A percentile compares a stretch with the other conserved stretches of the same genome.
phyloP scores from a whole-genome alignment of 345 rosid genomes.

The Trapa bicornis region DNA sequence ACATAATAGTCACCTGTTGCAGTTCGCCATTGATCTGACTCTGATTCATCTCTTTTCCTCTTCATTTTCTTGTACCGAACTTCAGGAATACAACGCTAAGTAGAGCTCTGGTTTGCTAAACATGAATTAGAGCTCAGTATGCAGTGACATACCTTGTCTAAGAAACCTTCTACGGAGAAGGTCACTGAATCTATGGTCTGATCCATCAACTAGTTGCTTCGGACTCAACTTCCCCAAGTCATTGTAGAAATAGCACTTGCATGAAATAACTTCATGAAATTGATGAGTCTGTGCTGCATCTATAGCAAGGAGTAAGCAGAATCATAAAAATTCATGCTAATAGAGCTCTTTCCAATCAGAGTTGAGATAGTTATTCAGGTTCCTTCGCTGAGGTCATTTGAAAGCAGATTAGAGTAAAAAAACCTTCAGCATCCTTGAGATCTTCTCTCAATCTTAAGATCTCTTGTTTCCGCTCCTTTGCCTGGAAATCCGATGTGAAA shows the following conservation, averaged over 20 bases:
- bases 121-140: neutral
- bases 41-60: constrained; percentile 22
- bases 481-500: constrained; percentile 29
- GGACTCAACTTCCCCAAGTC: constrained; percentile 53
- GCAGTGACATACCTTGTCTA: constrained; percentile 42
- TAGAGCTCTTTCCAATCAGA: neutral
- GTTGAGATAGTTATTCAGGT: no score
- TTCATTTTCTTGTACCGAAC: constrained; percentile 42
- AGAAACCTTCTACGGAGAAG: constrained; percentile 75
- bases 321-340: neutral
- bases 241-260: constrained; percentile 84
- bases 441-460: constrained; percentile 55
- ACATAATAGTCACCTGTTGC: constrained; percentile 25
- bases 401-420: neutral
- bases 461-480: constrained; percentile 72
- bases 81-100: constrained; percentile 12
- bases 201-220: constrained; percentile 23
- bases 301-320: constrained; percentile 9
- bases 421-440: constrained; percentile 76
- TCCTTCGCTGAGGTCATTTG: neutral
- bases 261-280: constrained; percentile 48
- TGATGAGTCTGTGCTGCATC: constrained; percentile 46
- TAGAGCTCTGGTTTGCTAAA: neutral
- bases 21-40: constrained; percentile 13
- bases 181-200: constrained; percentile 40